Conservation (phyloP, 2,329 filamentous ascomycete genomes). For the Myriangium duriaei region DNA sequence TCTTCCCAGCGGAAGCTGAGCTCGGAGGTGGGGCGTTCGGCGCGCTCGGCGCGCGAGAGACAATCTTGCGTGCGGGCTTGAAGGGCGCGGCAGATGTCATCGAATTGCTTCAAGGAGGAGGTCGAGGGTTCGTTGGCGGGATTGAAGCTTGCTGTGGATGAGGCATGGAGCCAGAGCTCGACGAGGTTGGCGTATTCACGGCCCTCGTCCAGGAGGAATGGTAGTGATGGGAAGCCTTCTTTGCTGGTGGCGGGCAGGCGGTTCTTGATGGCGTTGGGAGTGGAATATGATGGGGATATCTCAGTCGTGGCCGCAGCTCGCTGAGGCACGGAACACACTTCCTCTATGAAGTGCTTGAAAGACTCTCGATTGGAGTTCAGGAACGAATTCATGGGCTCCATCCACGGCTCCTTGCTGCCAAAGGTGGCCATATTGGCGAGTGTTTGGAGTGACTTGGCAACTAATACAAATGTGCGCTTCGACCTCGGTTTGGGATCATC, state of each 20-base stretch:
- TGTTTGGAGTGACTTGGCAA: constrained; percentile 84
- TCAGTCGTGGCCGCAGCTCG: constrained; percentile 7
- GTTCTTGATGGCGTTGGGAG: constrained; percentile 77
- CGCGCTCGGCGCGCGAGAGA: constrained; percentile 38
- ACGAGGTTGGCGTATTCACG: constrained; percentile 75
- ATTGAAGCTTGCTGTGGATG: constrained; percentile 9
- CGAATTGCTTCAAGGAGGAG: constrained; percentile 26
- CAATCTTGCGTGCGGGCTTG: constrained; percentile 38
- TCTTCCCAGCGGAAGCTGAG: constrained; percentile 41
- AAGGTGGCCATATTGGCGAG: constrained; percentile 84
- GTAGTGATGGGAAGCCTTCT: constrained; percentile 86
- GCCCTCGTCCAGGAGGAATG: constrained; percentile 82
- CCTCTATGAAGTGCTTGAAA: constrained; percentile 79
- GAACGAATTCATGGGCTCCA: constrained; percentile 96
- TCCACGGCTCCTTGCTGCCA: constrained; percentile 93
- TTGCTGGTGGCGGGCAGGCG: constrained; percentile 67
- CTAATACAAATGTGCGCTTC: constrained; percentile 78
- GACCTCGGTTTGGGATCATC: constrained; percentile 75
- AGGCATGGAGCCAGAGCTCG: constrained; percentile 60
- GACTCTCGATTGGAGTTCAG: constrained; percentile 60
- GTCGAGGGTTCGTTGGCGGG: constrained; percentile 1
- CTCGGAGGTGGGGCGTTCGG: constrained; percentile 37
- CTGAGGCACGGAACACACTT: constrained; percentile 64
- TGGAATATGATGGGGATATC: constrained; percentile 67
- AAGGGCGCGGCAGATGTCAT: constrained; percentile 36